A percentile compares a stretch with the other conserved stretches of the same genome.
phyloP scores from a whole-genome alignment of 768 basidiomycete species.

The Podaxis pistillaris region DNA sequence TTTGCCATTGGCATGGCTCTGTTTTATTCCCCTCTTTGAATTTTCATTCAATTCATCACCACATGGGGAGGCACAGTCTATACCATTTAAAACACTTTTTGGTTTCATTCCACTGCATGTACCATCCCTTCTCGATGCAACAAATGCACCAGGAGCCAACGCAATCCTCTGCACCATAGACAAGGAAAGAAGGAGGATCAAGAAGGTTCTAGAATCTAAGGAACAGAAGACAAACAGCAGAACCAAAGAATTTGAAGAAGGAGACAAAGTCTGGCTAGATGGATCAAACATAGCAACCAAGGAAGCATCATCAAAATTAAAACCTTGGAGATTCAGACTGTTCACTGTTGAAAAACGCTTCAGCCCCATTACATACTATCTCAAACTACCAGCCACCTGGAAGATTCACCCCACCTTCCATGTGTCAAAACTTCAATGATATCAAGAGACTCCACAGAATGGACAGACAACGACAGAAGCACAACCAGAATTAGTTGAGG shows the following conservation, averaged over 20 bases:
- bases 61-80: background rate
- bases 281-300: too few species aligned
- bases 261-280: background rate
- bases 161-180: background rate
- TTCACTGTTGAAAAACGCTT: constrained; percentile 19
- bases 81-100: background rate
- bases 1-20: background rate
- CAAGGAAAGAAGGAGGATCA: fast-evolving
- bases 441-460: constrained; percentile 15
- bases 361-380: constrained; percentile 18
- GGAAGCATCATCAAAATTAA: background rate
- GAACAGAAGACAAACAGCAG: background rate
- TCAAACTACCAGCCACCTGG: constrained; percentile 16
- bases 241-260: too few species aligned
- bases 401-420: constrained; percentile 21
- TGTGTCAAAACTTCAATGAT: constrained; percentile 13
- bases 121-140: background rate
- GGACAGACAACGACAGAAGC: constrained; percentile 14
- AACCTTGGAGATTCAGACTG: constrained; percentile 16
- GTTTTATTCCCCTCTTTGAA: background rate
- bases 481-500: constrained; percentile 9
- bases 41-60: background rate
- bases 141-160: background rate
- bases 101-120: background rate
- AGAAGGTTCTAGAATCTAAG: too few species aligned